A percentile compares a stretch with the other conserved stretches of the same genome.
Evolutionary conservation across 805 yeast species (phyloP).

Genomic region (Starmerella apis): DNA sequence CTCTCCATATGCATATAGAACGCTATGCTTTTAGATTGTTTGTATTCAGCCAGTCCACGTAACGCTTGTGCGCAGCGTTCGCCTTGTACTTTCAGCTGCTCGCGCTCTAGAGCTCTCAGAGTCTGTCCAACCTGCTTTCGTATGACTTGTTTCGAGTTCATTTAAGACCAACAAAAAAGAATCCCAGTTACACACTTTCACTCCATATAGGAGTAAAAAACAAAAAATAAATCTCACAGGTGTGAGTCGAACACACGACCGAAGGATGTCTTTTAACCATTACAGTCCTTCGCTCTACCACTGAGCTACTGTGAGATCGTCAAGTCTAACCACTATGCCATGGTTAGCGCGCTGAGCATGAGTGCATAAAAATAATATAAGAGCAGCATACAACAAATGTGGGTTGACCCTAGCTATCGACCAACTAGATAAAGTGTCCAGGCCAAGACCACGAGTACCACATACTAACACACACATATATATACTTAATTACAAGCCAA

Average conservation of each 20-base stretch:
- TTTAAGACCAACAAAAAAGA: not conserved
- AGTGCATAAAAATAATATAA: not conserved
- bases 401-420: too few species aligned
- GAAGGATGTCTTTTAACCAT: constrained; percentile 22
- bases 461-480: too few species aligned
- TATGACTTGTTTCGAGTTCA: constrained; percentile 8
- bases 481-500: too few species aligned
- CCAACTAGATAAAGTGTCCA: too few species aligned
- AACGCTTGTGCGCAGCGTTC: constrained; percentile 22
- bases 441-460: too few species aligned
- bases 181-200: not conserved
- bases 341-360: not conserved
- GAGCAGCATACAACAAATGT: too few species aligned
- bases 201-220: not conserved
- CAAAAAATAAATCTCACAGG: constrained; percentile 13
- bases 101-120: constrained; percentile 7
- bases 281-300: constrained; percentile 29
- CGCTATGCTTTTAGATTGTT: constrained; percentile 43
- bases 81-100: constrained; percentile 16
- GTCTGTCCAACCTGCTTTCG: constrained; percentile 14
- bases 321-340: constrained; percentile 1
- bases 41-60: constrained; percentile 34
- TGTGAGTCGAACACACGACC: constrained; percentile 24
- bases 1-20: constrained; percentile 68
- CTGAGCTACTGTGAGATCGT: constrained; percentile 27